These are phyloP conservation scores for Aspergillus neotritici DNA, from an alignment of 2,329 filamentous ascomycete species.

Conservation along the genomic window DNA sequence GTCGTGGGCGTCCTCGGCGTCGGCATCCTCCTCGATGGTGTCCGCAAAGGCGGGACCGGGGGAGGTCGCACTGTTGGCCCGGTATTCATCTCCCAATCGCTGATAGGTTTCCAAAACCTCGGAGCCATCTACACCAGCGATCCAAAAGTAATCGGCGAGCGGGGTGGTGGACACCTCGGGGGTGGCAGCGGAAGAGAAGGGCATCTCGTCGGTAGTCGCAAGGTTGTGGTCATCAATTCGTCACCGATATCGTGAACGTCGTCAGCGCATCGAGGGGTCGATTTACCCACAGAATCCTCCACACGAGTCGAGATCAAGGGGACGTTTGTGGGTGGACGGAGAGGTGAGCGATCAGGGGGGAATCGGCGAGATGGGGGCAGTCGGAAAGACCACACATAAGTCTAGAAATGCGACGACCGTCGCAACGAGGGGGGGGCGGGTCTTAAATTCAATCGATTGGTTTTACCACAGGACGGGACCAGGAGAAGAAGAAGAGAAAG, in stretches of 20 bases:
- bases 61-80: slow-evolving; percentile 30
- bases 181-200: slow-evolving; percentile 23
- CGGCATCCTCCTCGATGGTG: slow-evolving; percentile 57
- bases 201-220: slow-evolving; percentile 24
- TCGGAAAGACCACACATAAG: slow-evolving; percentile 19
- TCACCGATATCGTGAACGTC: slow-evolving; percentile 19
- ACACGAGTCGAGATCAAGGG: slow-evolving; percentile 8
- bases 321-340: not conserved
- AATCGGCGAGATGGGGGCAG: slow-evolving; percentile 6
- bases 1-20: slow-evolving; percentile 48
- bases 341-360: slow-evolving; percentile 13
- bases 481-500: not conserved
- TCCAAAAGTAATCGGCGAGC: slow-evolving; percentile 64
- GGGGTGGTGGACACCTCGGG: slow-evolving; percentile 46
- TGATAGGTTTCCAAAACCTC: slow-evolving; percentile 42
- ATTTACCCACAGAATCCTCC: slow-evolving; percentile 7
- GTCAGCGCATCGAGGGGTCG: slow-evolving; percentile 16
- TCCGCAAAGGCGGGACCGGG: slow-evolving; percentile 44
- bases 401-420: slow-evolving; percentile 17
- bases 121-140: slow-evolving; percentile 46
- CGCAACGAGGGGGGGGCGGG: slow-evolving; percentile 11
- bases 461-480: not conserved
- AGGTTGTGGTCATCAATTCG: slow-evolving; percentile 20
- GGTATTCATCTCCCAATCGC: slow-evolving; percentile 40
- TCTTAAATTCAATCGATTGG: slow-evolving; percentile 1